A percentile compares a stretch with the other conserved stretches of the same genome.
Conservation (phyloP, 805 yeast species). For the Cyberlindnera americana region DNA sequence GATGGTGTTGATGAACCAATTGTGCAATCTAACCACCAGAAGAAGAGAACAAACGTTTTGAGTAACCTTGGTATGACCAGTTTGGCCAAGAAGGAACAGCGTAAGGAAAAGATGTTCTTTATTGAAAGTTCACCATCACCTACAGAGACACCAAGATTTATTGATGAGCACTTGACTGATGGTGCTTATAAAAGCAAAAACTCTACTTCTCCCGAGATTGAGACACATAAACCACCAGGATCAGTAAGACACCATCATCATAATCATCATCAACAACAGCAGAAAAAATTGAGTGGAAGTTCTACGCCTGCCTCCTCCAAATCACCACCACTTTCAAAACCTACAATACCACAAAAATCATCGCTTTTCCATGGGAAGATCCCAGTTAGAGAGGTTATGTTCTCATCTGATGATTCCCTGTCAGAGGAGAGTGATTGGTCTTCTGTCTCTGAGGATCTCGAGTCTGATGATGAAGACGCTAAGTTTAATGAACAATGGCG, state of each 20-base stretch:
- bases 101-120: conserved; percentile 28
- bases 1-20: not conserved
- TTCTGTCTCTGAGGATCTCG: conserved; percentile 32
- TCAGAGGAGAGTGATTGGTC: conserved; percentile 42
- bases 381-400: conserved; percentile 24
- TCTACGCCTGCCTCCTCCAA: not conserved
- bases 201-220: conserved; percentile 5
- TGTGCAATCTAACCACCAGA: conserved; percentile 1
- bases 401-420: conserved; percentile 38
- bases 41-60: conserved; percentile 24
- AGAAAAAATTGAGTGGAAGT: not conserved
- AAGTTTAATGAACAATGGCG: conserved; percentile 31
- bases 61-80: conserved; percentile 29
- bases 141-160: conserved; percentile 19
- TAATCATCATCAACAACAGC: not conserved
- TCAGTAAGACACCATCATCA: conserved; percentile 2
- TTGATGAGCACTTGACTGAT: conserved; percentile 2
- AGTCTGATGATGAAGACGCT: conserved; percentile 29
- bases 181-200: not conserved
- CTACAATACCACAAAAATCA: conserved; percentile 5
- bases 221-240: conserved; percentile 7
- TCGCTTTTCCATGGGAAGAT: conserved; percentile 24
- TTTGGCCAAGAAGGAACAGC: conserved; percentile 8
- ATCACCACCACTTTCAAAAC: conserved; percentile 2
- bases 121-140: conserved; percentile 32